Conservation (phyloP, 805 yeast genomes). For the Wickerhamiella australiensis region DNA sequence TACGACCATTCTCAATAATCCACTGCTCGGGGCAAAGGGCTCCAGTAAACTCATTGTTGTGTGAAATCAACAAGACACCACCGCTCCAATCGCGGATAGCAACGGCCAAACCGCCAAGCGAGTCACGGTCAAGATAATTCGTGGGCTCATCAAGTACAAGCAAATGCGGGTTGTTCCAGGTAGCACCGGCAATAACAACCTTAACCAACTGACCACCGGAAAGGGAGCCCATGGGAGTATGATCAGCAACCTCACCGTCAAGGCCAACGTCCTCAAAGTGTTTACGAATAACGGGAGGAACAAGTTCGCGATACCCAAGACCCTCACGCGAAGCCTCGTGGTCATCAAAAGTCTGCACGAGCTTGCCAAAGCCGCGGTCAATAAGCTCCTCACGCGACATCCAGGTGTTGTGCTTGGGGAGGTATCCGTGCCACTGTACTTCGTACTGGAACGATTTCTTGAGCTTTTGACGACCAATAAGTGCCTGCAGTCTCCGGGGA, state of each 20-base stretch:
- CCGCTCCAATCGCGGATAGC: slow-evolving; percentile 98
- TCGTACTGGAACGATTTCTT: slow-evolving; percentile 96
- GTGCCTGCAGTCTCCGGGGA: slow-evolving; percentile 77
- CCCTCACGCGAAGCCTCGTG: slow-evolving; percentile 99
- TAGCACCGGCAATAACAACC: slow-evolving; percentile 98
- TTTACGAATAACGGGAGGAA: slow-evolving; percentile 84
- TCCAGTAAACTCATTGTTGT: slow-evolving; percentile 91
- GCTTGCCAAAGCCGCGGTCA: slow-evolving; percentile 76
- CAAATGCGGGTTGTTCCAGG: slow-evolving; percentile 98
- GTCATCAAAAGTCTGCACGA: slow-evolving; percentile 94
- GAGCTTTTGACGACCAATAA: slow-evolving; percentile 93
- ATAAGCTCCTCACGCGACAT: slow-evolving; percentile 71
- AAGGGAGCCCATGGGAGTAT: slow-evolving; percentile 89
- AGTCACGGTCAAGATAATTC: slow-evolving; percentile 94
- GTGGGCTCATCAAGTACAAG: slow-evolving; percentile 97
- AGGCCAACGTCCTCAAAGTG: slow-evolving; percentile 96
- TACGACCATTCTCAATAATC: slow-evolving; percentile 86
- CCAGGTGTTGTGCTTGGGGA: slow-evolving; percentile 90
- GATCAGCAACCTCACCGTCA: slow-evolving; percentile 97
- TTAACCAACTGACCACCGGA: slow-evolving; percentile 98
- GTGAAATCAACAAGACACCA: slow-evolving; percentile 97
- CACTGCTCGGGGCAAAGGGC: slow-evolving; percentile 98
- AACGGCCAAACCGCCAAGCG: slow-evolving; percentile 91
- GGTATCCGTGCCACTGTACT: slow-evolving; percentile 83
- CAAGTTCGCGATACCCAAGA: slow-evolving; percentile 89